Evolutionary conservation across 1,284 basidiomycete species (phyloP).

Genomic region (Ustilago cynodontis): DNA sequence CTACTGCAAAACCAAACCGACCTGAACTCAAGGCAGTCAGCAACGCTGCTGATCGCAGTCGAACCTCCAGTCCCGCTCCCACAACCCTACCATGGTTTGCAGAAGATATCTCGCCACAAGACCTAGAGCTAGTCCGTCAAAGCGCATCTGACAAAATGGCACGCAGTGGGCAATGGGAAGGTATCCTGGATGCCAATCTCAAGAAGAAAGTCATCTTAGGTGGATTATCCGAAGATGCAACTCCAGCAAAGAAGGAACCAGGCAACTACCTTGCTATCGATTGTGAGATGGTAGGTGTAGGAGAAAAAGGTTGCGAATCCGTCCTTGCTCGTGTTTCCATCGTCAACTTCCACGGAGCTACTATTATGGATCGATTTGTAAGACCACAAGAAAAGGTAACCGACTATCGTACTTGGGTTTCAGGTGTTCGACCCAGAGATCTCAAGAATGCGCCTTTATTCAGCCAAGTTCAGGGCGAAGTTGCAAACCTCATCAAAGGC

Average conservation of each 20-base stretch:
- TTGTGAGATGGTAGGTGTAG: conserved; percentile 98
- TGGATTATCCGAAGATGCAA: conserved; percentile 36
- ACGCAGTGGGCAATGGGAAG: conserved; percentile 55
- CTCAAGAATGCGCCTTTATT: conserved; percentile 81
- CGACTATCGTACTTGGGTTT: conserved; percentile 92
- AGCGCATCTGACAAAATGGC: conserved; percentile 36
- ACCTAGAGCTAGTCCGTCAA: conserved; percentile 56
- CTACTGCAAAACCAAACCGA: conserved; percentile 17
- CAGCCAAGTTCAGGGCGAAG: conserved; percentile 81
- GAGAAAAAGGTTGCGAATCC: conserved; percentile 82
- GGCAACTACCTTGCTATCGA: conserved; percentile 87
- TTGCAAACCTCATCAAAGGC: conserved; percentile 83
- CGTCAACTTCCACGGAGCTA: conserved; percentile 88
- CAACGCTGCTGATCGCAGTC: conserved; percentile 12
- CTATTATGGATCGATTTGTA: conserved; percentile 88
- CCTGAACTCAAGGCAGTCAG: not conserved
- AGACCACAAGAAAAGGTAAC: conserved; percentile 87
- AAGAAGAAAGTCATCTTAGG: conserved; percentile 60
- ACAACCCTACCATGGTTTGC: conserved; percentile 62
- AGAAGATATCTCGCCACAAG: conserved; percentile 63
- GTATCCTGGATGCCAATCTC: conserved; percentile 45
- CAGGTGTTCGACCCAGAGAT: conserved; percentile 84
- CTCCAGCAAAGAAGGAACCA: conserved; percentile 69
- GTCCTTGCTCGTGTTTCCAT: conserved; percentile 89
- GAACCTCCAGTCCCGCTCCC: conserved; percentile 29